Base-by-base conservation (phyloP, 306 rosid species). In the Rubus idaeus region DNA sequence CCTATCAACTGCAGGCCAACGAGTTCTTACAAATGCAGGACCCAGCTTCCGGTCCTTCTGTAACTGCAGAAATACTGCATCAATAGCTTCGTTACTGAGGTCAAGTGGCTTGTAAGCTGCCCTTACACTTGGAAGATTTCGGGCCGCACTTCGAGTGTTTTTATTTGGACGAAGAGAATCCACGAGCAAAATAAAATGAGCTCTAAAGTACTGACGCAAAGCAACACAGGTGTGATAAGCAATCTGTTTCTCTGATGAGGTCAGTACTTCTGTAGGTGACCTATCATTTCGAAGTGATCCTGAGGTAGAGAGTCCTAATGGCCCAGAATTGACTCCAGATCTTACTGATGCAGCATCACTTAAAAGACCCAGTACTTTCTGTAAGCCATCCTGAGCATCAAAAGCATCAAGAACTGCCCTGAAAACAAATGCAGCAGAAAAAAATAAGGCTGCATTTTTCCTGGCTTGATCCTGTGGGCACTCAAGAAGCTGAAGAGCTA, bases 31-130 rank as follows among this genome's bases (percentile, higher is more conserved):
- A 86, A 96, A 93, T 49, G 93, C 90, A 71, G 95, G 90, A 81
- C 99, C 98, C 52, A 96, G 86, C 87, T 96, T 96, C 73, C 99
- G 84, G 76, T 96, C 99, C 86, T 96, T 92, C 84, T 96, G 99
- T 80, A 96, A 81, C 81, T 86, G 98, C 77, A 86, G 79, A 85
- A 92, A 87, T 61, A 88, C 94, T 9, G 90, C 90, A 91, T 96
- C 99, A 18, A 96, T 81, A 78, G 99, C 97, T 83, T 96, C 99
- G 41, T 81, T 91, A 77, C 99, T 91, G 75, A 96, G 88, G 82
- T 92, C 97, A 45, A 96, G 93, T 18, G 99, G 99, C 83, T 96
- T 96, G 83, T 96, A 85, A n/a, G 82, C 97, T 63, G 97, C 99
- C 86, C 99, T 88, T 72, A 77, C 89, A 85, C 97, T 92, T 10